phyloP scores from a whole-genome alignment of 2,329 filamentous ascomycete species.

The Sporothrix phasma region DNA sequence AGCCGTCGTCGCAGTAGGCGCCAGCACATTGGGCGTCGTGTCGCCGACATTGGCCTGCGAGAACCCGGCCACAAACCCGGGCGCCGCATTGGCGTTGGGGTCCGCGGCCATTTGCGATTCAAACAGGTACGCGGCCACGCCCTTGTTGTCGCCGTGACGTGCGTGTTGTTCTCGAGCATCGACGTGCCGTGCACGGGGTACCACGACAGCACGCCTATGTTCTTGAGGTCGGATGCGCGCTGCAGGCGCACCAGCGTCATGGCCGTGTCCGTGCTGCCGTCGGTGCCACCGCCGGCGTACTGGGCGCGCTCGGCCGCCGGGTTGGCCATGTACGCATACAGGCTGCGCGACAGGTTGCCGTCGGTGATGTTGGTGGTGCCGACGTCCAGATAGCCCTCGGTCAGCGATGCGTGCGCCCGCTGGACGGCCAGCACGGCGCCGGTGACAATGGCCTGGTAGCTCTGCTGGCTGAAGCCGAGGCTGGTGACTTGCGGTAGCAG shows the following conservation, averaged over 20 bases:
- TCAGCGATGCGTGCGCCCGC: conserved; percentile 63
- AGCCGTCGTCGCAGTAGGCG: conserved; percentile 79
- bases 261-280: conserved; percentile 49
- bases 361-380: conserved; percentile 60
- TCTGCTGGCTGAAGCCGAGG: conserved; percentile 75
- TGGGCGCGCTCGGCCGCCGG: conserved; percentile 61
- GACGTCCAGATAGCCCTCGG: conserved; percentile 56
- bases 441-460: conserved; percentile 80
- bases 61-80: conserved; percentile 76
- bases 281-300: conserved; percentile 49
- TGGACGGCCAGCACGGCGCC: conserved; percentile 74
- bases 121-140: conserved; percentile 73
- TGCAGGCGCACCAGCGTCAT: conserved; percentile 74
- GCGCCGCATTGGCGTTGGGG: conserved; percentile 26
- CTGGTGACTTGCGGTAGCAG: conserved; percentile 84
- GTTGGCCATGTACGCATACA: conserved; percentile 81
- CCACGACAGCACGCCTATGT: conserved; percentile 77
- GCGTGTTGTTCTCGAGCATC: conserved; percentile 79
- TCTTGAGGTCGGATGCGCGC: conserved; percentile 62
- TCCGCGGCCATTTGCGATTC: conserved; percentile 56
- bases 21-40: conserved; percentile 77
- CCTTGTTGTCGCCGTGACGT: conserved; percentile 87
- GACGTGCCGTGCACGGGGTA: conserved; percentile 89
- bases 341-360: conserved; percentile 81
- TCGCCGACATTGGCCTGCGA: conserved; percentile 87